Evolutionary conservation across 495 filamentous ascomycete genomes (phyloP).

Genomic region (Lineolata rhizophorae): DNA sequence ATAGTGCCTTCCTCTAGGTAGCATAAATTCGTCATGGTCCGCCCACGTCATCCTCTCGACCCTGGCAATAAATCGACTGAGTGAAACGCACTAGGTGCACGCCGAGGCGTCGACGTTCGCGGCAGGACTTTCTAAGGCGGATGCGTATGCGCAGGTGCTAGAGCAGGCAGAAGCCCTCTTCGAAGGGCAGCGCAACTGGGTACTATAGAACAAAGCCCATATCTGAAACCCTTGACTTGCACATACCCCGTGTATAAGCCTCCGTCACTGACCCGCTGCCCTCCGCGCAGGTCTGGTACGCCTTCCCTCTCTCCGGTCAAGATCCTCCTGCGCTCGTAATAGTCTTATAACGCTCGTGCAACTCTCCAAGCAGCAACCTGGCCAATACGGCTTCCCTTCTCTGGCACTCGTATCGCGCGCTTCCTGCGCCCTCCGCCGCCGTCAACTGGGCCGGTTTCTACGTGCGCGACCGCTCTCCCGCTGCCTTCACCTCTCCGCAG

Average conservation of each 20-base stretch:
- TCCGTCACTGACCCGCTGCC: background rate
- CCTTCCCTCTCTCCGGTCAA: background rate
- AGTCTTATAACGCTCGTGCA: background rate
- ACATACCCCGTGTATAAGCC: background rate
- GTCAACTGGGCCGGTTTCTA: slow-evolving; percentile 94
- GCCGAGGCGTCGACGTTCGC: slow-evolving; percentile 66
- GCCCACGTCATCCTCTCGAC: no score
- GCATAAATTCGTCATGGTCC: no score
- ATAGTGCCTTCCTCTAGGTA: no score
- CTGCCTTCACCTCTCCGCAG: slow-evolving; percentile 9
- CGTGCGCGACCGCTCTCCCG: slow-evolving; percentile 50
- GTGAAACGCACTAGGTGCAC: no score
- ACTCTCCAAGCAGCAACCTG: slow-evolving; percentile 38
- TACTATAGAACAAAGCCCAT: slow-evolving; percentile 20
- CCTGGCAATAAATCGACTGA: no score
- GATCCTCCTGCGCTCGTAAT: background rate
- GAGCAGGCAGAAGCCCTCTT: slow-evolving; percentile 49
- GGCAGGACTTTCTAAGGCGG: slow-evolving; percentile 39
- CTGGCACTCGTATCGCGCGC: slow-evolving; percentile 65
- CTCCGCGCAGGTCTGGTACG: slow-evolving; percentile 33
- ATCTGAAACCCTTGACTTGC: background rate
- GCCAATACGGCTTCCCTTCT: slow-evolving; percentile 68
- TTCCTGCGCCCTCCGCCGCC: slow-evolving; percentile 45
- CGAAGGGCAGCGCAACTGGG: slow-evolving; percentile 72
- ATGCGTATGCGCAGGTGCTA: slow-evolving; percentile 57